Base-by-base conservation (phyloP, 805 yeast species). In the Cyberlindnera mrakii region DNA sequence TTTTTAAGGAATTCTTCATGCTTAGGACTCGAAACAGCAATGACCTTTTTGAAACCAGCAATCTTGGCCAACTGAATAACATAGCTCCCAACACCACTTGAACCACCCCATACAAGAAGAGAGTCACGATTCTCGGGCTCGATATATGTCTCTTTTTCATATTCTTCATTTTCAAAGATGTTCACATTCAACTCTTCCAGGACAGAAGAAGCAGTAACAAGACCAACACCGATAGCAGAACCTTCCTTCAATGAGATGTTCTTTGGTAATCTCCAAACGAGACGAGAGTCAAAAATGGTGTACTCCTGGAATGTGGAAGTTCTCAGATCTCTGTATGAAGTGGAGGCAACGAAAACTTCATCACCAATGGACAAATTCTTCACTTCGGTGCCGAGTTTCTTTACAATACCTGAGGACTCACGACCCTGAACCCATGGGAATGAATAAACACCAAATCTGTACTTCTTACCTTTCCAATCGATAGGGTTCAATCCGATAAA, bases 381-480 rank as follows among this genome's bases (percentile, higher is more conserved):
- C 6, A 69, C 73, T 30, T 58, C 57, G 3, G 45, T 25, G 3
- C 75, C 74, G 7, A 52, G 42, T 30, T 63, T 56, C 7, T 61
- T 63, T 3, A 72, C 64, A 7, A 59, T 42, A 1, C 77, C 77
- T 19, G 71, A 63, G 36, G 69, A 60, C 49, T 72, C 77, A 31
- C 77, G 57, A 14, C 77, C 77, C 51, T 70, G 72, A 38, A 72
- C 59, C 77, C 77, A 72, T 9, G 77, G 77, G 44, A 71, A 70
- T 13, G 69, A 64, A 47, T 71, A 67, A 8, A 72, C 64, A 18
- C 74, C 75, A 55, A 72, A 72, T 34, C 62, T 59, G 48, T 66
- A 72, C 42, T 66, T 68, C 40, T 68, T 67, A 7, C 72, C 70
- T 51, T 72, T 72, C 77, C 77, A 72, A 49, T 72, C 77, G 29